These are phyloP conservation scores for Lanzia echinophila DNA, from an alignment of 2,329 filamentous ascomycete genomes.

Conservation along the genomic window DNA sequence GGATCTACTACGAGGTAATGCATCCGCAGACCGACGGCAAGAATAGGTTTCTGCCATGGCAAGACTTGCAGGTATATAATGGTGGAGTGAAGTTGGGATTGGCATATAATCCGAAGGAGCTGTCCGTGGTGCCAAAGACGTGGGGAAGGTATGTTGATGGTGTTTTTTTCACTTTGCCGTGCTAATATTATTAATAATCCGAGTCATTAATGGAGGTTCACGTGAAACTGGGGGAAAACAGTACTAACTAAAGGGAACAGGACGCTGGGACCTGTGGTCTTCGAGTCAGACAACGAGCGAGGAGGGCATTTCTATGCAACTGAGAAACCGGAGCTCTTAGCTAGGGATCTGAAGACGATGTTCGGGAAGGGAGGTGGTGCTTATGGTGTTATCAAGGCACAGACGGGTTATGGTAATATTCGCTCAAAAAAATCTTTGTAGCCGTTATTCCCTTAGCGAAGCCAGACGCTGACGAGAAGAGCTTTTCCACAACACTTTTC, in stretches of 20 bases:
- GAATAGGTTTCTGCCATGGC: slow-evolving; percentile 20
- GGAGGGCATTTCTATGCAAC: slow-evolving; percentile 55
- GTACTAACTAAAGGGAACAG: not conserved
- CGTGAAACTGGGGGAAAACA: no score
- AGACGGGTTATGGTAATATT: slow-evolving; percentile 23
- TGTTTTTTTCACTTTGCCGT: not conserved
- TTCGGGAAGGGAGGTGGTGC: slow-evolving; percentile 47
- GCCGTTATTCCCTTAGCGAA: no score
- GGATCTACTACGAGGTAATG: slow-evolving; percentile 65
- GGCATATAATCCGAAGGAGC: slow-evolving; percentile 52
- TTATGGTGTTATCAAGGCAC: slow-evolving; percentile 27
- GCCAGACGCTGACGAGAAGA: no score
- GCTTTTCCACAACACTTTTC: no score
- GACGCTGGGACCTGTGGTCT: slow-evolving; percentile 54
- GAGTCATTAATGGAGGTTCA: not conserved
- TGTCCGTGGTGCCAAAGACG: slow-evolving; percentile 45
- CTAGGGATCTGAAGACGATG: slow-evolving; percentile 49
- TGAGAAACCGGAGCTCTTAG: slow-evolving; percentile 48
- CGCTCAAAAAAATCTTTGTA: slow-evolving; percentile 7
- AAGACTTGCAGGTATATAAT: slow-evolving; percentile 22
- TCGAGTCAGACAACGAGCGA: slow-evolving; percentile 35
- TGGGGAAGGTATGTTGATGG: slow-evolving; percentile 40
- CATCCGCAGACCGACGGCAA: slow-evolving; percentile 32
- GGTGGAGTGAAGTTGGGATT: slow-evolving; percentile 35
- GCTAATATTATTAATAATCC: not conserved